These are phyloP conservation scores for Xylaria nigripes DNA, from an alignment of 495 filamentous ascomycete species.

Conservation along the genomic window DNA sequence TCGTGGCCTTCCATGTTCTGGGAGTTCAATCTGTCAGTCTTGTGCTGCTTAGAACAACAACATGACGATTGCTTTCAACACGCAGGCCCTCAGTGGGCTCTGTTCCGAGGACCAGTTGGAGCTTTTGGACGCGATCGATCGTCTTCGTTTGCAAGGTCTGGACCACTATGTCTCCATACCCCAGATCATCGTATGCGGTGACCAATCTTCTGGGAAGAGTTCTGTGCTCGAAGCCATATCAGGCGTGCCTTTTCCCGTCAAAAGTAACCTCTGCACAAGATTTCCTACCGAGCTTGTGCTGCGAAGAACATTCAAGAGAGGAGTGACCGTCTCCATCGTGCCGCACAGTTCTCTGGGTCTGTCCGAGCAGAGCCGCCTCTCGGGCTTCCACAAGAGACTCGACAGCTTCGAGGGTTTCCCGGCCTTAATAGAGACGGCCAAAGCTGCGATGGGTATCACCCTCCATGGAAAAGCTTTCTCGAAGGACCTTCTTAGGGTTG, in stretches of 20 bases:
- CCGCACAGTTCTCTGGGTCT: slow-evolving; percentile 18
- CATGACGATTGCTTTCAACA: slow-evolving; percentile 9
- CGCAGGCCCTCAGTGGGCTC: background rate
- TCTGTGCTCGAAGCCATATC: slow-evolving; percentile 64
- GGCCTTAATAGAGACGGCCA: slow-evolving; percentile 37
- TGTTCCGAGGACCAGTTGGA: background rate
- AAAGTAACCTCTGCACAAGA: slow-evolving; percentile 50
- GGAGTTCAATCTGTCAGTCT: too few relatives aligned
- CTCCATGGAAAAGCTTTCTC: slow-evolving; percentile 33
- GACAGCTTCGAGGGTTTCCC: slow-evolving; percentile 29
- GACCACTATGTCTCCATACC: slow-evolving; percentile 50
- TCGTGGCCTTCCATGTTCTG: too few relatives aligned
- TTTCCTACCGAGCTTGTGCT: slow-evolving; percentile 57
- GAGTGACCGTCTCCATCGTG: slow-evolving; percentile 39
- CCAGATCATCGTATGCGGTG: slow-evolving; percentile 56
- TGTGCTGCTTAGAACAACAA: background rate
- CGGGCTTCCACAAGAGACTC: slow-evolving; percentile 29
- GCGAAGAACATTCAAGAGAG: slow-evolving; percentile 26
- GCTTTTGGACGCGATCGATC: slow-evolving; percentile 43
- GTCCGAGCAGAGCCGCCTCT: slow-evolving; percentile 19
- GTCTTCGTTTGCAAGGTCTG: slow-evolving; percentile 30
- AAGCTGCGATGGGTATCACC: slow-evolving; percentile 36
- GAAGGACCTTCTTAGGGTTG: slow-evolving; percentile 43
- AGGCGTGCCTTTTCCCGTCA: slow-evolving; percentile 50
- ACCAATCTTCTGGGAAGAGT: slow-evolving; percentile 57